phyloP scores from a whole-genome alignment of 78 protist genomes.

The Dictyostelium purpureum region DNA sequence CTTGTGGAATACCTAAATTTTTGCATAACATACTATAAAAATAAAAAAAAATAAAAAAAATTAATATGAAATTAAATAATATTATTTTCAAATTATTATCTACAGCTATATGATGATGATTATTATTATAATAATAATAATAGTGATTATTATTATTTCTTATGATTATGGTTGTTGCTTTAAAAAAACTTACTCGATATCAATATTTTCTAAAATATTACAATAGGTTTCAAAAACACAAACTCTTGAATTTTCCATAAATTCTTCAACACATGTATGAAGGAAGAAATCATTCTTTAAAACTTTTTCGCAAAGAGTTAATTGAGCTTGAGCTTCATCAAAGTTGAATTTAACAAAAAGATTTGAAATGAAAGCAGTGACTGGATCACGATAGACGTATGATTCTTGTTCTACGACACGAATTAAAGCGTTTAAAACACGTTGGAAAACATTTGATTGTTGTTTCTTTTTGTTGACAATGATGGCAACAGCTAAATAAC shows the following conservation, averaged over 20 bases:
- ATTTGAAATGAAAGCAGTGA: slow-evolving; percentile 86
- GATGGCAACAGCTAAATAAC: slow-evolving; percentile 92
- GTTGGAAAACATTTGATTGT: slow-evolving; percentile 26
- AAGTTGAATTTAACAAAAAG: slow-evolving; percentile 91
- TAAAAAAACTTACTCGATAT: slow-evolving; percentile 77
- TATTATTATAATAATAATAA: too few species aligned
- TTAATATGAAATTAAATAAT: not conserved
- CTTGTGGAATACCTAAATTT: slow-evolving; percentile 84
- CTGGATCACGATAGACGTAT: slow-evolving; percentile 89
- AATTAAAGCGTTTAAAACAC: slow-evolving; percentile 81
- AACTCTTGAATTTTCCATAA: slow-evolving; percentile 91
- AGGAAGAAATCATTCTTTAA: slow-evolving; percentile 90
- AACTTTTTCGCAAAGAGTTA: slow-evolving; percentile 89
- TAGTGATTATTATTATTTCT: not conserved
- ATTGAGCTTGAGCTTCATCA: slow-evolving; percentile 89
- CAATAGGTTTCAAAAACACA: slow-evolving; percentile 95
- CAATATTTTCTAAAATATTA: slow-evolving; percentile 90
- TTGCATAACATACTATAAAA: slow-evolving; percentile 82
- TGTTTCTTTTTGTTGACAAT: slow-evolving; percentile 83
- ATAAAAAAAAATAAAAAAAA: not conserved
- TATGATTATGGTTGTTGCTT: too few species aligned
- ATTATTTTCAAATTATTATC: not conserved
- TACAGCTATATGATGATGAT: not conserved
- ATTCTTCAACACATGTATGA: slow-evolving; percentile 63
- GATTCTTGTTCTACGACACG: slow-evolving; percentile 84